Conservation (phyloP, 2,329 filamentous ascomycete genomes). For the Clarireedia sp. region DNA sequence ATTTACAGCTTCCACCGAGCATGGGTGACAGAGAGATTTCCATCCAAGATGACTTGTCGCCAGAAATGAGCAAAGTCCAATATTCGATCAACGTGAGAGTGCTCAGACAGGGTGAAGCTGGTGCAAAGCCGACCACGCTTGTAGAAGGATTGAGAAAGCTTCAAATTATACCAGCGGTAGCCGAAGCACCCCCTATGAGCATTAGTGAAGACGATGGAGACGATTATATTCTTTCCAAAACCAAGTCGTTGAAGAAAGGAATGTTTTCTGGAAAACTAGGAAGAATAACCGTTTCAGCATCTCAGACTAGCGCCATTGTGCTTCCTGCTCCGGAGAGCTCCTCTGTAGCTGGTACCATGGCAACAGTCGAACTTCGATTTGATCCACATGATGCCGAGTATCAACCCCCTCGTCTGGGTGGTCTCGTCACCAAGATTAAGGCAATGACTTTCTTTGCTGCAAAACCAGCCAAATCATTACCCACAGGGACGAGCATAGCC, state of each 20-base stretch:
- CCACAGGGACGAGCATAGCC: slow-evolving; percentile 14
- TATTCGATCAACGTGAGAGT: slow-evolving; percentile 27
- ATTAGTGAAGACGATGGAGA: slow-evolving; percentile 15
- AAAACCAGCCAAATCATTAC: slow-evolving; percentile 16
- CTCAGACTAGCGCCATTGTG: slow-evolving; percentile 26
- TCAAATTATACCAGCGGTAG: slow-evolving; percentile 22
- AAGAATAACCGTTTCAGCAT: slow-evolving; percentile 26
- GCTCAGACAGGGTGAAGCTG: slow-evolving; percentile 17
- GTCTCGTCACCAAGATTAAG: slow-evolving; percentile 27
- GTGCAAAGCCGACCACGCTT: slow-evolving; percentile 19
- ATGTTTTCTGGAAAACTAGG: slow-evolving; percentile 30
- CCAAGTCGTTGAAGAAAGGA: slow-evolving; percentile 27
- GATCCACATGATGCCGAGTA: slow-evolving; percentile 23
- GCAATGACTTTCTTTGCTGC: slow-evolving; percentile 23
- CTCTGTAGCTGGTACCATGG: slow-evolving; percentile 20
- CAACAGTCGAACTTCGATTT: slow-evolving; percentile 27
- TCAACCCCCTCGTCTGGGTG: slow-evolving; percentile 26
- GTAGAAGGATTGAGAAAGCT: slow-evolving; percentile 21
- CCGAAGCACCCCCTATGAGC: slow-evolving; percentile 27
- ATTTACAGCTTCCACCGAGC: slow-evolving; percentile 27
- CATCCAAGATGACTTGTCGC: slow-evolving; percentile 23
- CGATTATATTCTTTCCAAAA: slow-evolving; percentile 23
- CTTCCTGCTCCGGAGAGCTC: slow-evolving; percentile 20
- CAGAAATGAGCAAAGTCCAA: slow-evolving; percentile 25
- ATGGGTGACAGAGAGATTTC: slow-evolving; percentile 23